Evolutionary conservation across 768 basidiomycete genomes (phyloP).

Genomic region (Boletus rufocinnamomeus): DNA sequence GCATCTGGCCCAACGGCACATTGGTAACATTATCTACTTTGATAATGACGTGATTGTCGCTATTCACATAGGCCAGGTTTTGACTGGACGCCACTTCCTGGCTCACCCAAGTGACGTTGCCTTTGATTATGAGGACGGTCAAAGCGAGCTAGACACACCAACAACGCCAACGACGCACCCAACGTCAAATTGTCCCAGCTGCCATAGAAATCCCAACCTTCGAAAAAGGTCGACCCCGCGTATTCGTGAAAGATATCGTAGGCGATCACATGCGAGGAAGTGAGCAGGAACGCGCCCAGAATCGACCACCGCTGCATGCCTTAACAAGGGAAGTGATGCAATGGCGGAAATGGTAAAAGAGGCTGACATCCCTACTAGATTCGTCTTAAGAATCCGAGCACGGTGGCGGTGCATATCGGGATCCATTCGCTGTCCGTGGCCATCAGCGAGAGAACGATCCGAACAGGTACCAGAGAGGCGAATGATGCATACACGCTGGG

Average conservation of each 20-base stretch:
- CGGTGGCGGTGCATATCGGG: conserved; percentile 8
- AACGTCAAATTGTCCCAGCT: conserved; percentile 47
- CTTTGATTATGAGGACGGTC: conserved; percentile 34
- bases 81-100: conserved; percentile 46
- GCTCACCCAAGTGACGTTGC: conserved; percentile 64
- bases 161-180: conserved; percentile 34
- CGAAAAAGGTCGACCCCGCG: conserved; percentile 52
- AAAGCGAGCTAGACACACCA: background rate
- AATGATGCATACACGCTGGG: background rate
- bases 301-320: conserved; percentile 17
- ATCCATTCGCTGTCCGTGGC: background rate
- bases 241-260: conserved; percentile 47
- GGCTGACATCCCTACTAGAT: background rate
- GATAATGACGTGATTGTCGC: conserved; percentile 64
- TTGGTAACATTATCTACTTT: conserved; percentile 71
- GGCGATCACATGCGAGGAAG: conserved; percentile 9
- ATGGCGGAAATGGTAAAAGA: background rate
- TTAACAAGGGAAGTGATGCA: background rate
- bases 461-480: background rate
- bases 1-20: conserved; percentile 49
- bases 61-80: conserved; percentile 60
- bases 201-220: conserved; percentile 57
- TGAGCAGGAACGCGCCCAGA: conserved; percentile 1
- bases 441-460: background rate
- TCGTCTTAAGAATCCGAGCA: conserved; percentile 7